phyloP scores from a whole-genome alignment of 257 asterid species.

The Solanum stenotomum region DNA sequence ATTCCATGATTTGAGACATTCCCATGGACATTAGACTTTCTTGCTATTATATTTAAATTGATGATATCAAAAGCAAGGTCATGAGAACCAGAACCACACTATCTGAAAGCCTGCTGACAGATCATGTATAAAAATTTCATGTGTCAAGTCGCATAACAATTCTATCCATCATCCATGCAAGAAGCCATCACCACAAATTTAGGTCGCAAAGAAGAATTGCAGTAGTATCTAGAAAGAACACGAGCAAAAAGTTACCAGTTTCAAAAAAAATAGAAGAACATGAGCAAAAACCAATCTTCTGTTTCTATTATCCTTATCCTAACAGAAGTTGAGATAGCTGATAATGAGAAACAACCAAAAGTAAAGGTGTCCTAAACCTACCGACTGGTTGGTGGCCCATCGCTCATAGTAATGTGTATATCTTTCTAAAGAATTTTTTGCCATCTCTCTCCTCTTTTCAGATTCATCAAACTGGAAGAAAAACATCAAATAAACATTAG shows the following conservation, averaged over 20 bases:
- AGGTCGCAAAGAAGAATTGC: not conserved
- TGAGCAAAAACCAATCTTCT: not conserved
- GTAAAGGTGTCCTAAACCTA: slow-evolving; percentile 6
- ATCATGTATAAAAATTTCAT: not conserved
- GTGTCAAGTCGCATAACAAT: not conserved
- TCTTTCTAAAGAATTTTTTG: slow-evolving; percentile 90
- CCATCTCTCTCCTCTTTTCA: slow-evolving; percentile 98
- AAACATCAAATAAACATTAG: slow-evolving; percentile 16
- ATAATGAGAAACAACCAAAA: not conserved
- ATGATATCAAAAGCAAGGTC: not conserved
- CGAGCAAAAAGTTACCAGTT: not conserved
- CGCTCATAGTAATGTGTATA: slow-evolving; percentile 94
- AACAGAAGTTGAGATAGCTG: slow-evolving; percentile 1
- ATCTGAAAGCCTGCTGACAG: not conserved
- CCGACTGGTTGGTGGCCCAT: slow-evolving; percentile 99
- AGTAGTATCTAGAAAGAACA: not conserved
- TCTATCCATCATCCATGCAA: not conserved
- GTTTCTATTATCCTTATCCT: not conserved
- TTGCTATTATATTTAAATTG: not conserved
- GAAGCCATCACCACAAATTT: not conserved
- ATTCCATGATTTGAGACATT: not conserved
- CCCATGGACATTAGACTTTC: not conserved
- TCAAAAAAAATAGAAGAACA: not conserved
- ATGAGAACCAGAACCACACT: not conserved
- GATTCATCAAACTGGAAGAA: slow-evolving; percentile 69